Base-by-base conservation (phyloP, 2,329 filamentous ascomycete species). In the Coniochaeta ligniaria region DNA sequence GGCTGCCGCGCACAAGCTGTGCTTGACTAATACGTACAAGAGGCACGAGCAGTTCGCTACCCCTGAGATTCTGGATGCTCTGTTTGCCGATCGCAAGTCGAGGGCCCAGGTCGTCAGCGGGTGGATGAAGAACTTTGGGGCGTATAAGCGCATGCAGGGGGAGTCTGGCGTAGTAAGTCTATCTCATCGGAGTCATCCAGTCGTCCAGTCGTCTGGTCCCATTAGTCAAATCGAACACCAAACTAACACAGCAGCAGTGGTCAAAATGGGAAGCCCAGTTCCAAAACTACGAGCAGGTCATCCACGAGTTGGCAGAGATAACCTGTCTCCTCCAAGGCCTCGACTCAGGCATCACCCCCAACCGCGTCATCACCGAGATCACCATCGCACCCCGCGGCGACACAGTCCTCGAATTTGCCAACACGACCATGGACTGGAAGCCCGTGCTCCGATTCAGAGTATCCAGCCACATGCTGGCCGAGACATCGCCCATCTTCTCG, bases 401-500 rank as follows among this genome's bases (percentile, higher is more conserved):
- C 62, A 75, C 75, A 2, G 74, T 84, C 28, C 73, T 84, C 35
- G 81, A 83, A 62, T 84, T 83, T 62, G 73, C 76, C 59, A 81
- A 83, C 62, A 65, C 69, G 0, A 69, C 66, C 1, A 68, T 69
- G 8, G 74, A 76, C 43, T 62, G 61, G 17, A 60, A 69, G 56
- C 78, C 79, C 0, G 74, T 77, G 1, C 64, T 80, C 12, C 74
- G 80, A 6, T 84, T 83, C 59, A 74, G 80, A 6, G 80, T 84
- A 6, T 81, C 79, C 0, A 82, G 80, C 1, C 73, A 78, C 63
- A 74, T 80, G 68, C 68, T 83, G 16, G 74, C 78, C 3, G 78
- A 82, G 67, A 77, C 77, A 0, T 83, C 82, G 14, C 78, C 80
- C 7, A 74, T 83, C 4, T 84, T 84, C 62, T 75, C 76, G 0